Percentiles rank a stretch among this genome's conserved stretches.
These are phyloP conservation scores for Neocatenulostroma microsporum DNA, from an alignment of 2,329 filamentous ascomycete species.

Conservation along the genomic window DNA sequence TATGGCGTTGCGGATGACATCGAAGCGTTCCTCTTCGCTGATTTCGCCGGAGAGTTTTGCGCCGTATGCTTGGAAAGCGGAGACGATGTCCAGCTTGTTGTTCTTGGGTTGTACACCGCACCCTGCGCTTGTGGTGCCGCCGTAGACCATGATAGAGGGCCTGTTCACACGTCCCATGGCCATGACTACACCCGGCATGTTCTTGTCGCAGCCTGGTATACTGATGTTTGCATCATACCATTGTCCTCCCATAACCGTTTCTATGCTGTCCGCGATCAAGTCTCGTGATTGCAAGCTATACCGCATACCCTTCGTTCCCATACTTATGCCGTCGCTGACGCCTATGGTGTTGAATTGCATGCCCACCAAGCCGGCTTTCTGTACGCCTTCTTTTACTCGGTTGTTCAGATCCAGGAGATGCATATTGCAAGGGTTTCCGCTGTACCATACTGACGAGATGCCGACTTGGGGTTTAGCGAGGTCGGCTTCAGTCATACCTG, in stretches of 20 bases:
- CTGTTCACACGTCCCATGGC: conserved; percentile 94
- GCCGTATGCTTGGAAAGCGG: conserved; percentile 95
- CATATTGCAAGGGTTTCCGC: conserved; percentile 99
- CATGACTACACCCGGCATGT: conserved; percentile 71
- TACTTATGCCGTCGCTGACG: conserved; percentile 94
- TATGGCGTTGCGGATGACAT: conserved; percentile 89
- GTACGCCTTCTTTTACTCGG: conserved; percentile 63
- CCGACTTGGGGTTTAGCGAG: conserved; percentile 97
- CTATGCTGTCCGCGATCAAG: conserved; percentile 94
- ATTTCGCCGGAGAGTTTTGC: conserved; percentile 91
- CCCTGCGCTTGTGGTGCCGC: conserved; percentile 86
- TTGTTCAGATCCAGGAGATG: conserved; percentile 85
- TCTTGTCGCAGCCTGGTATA: conserved; percentile 97
- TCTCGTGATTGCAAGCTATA: conserved; percentile 77
- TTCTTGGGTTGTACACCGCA: conserved; percentile 69
- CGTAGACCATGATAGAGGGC: conserved; percentile 95
- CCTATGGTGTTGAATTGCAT: conserved; percentile 99
- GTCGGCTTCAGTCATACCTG: conserved; percentile 74
- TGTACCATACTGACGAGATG: conserved; percentile 97
- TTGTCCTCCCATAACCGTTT: conserved; percentile 97
- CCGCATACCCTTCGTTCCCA: conserved; percentile 96
- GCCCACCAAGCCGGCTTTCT: conserved; percentile 68
- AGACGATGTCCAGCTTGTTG: conserved; percentile 62
- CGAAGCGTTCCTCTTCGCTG: conserved; percentile 81
- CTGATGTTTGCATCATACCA: conserved; percentile 99